Conservation (phyloP, 2,329 filamentous ascomycete species). For the Neurospora crassa region DNA sequence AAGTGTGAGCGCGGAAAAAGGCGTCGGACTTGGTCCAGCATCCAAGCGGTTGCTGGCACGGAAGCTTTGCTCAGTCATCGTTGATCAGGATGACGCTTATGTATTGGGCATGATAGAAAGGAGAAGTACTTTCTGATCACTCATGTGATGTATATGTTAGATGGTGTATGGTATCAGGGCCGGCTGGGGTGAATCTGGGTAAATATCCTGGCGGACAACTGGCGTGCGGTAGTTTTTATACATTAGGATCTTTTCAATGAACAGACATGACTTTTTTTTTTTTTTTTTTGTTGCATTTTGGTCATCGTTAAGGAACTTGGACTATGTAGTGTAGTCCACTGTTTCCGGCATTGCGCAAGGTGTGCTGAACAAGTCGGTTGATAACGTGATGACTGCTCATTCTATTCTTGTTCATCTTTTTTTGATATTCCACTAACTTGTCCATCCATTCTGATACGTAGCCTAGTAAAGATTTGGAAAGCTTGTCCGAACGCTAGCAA, state of each 20-base stretch:
- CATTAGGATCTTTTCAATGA: not conserved
- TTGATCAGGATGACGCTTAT: not conserved
- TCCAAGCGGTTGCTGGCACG: not conserved
- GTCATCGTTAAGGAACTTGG: not conserved
- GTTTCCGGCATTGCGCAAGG: not conserved
- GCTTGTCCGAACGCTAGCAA: not conserved
- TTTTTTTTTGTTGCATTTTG: no score
- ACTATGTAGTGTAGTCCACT: not conserved
- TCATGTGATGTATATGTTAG: not conserved
- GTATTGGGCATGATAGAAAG: not conserved
- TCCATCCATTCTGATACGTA: not conserved
- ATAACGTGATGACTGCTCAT: not conserved
- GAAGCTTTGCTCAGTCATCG: not conserved
- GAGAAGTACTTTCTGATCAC: not conserved
- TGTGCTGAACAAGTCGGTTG: not conserved
- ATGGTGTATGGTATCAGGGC: not conserved
- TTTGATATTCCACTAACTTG: not conserved
- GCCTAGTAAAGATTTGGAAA: not conserved
- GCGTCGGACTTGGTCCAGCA: not conserved
- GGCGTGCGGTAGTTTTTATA: not conserved
- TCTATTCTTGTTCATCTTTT: not conserved
- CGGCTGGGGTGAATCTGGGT: not conserved
- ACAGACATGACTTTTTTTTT: not conserved
- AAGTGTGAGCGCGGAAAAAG: not conserved
- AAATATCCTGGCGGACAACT: not conserved